Percentiles rank a stretch among this genome's conserved stretches.
These are phyloP conservation scores for Pythium rhizo-oryzae DNA, from an alignment of 352 stramenopile genomes.

Conservation along the genomic window DNA sequence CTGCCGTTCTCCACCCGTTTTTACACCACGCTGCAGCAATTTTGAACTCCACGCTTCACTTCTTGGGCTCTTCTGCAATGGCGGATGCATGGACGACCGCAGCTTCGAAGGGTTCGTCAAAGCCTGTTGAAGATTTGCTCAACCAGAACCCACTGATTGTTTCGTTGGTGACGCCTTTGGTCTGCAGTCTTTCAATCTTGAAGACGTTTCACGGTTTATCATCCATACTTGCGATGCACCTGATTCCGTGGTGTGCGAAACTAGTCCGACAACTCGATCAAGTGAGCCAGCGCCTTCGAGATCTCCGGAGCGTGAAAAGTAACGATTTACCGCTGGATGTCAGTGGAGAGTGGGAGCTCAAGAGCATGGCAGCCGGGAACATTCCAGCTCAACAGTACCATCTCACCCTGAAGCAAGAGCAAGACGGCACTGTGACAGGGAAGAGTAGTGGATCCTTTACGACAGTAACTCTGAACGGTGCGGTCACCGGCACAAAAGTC, in stretches of 20 bases:
- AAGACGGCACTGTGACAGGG: conserved; percentile 64
- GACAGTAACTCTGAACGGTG: conserved; percentile 75
- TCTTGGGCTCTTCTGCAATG: conserved; percentile 39
- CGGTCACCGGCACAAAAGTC: conserved; percentile 78
- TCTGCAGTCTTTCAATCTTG: conserved; percentile 66
- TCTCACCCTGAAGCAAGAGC: conserved; percentile 68
- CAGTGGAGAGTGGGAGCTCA: conserved; percentile 86
- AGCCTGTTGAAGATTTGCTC: conserved; percentile 27
- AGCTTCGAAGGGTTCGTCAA: neutral
- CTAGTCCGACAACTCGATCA: conserved; percentile 69
- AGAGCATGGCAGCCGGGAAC: conserved; percentile 84
- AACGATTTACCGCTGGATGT: conserved; percentile 63
- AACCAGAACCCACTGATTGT: conserved; percentile 56
- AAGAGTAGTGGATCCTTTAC: conserved; percentile 83
- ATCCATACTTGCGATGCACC: conserved; percentile 70
- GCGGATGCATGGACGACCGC: conserved; percentile 4
- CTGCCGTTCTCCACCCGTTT: conserved; percentile 77
- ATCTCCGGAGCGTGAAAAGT: conserved; percentile 30
- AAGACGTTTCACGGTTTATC: conserved; percentile 71
- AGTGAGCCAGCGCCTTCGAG: conserved; percentile 54
- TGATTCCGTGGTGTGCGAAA: conserved; percentile 79
- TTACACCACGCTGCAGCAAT: conserved; percentile 67
- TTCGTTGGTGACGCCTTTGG: conserved; percentile 61
- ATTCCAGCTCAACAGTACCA: conserved; percentile 90
- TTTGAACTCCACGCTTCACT: conserved; percentile 55